These are phyloP conservation scores for Aegilops umbellulata DNA, from an alignment of 176 grass and related monocot genomes.

Conservation along the genomic window DNA sequence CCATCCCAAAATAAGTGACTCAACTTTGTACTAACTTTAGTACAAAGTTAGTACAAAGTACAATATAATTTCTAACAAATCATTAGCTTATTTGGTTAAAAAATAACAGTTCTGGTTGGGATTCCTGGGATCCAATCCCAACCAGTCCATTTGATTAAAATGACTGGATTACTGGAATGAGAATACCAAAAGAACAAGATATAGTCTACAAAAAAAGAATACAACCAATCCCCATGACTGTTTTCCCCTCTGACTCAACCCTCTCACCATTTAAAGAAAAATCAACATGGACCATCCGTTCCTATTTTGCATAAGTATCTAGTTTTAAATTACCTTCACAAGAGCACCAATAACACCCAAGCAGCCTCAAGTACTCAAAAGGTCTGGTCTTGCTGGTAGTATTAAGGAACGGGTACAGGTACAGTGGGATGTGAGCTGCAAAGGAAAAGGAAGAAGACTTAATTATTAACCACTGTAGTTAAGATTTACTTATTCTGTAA, in stretches of 20 bases:
- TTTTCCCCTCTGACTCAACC: not conserved
- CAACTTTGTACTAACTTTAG: too few relatives aligned
- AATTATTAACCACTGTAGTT: too few relatives aligned
- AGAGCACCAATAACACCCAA: slow-evolving; percentile 95
- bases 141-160: not conserved
- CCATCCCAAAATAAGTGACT: too few relatives aligned
- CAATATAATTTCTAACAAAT: too few relatives aligned
- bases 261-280: not conserved
- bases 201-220: not conserved
- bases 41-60: too few relatives aligned
- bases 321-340: slow-evolving; percentile 69
- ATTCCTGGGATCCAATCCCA: not conserved
- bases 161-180: too few relatives aligned
- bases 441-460: too few relatives aligned
- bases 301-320: slow-evolving; percentile 5
- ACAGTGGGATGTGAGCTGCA: slow-evolving; percentile 43
- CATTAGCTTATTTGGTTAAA: too few relatives aligned
- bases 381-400: slow-evolving; percentile 76
- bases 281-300: not conserved
- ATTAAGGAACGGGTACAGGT: slow-evolving; percentile 86
- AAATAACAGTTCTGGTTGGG: not conserved
- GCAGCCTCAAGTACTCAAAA: slow-evolving; percentile 89
- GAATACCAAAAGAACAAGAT: not conserved
- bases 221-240: not conserved
- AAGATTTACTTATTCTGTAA: too few relatives aligned